phyloP scores from a whole-genome alignment of 1,284 basidiomycete species.

The Apiotrichum mycotoxinovorans region DNA sequence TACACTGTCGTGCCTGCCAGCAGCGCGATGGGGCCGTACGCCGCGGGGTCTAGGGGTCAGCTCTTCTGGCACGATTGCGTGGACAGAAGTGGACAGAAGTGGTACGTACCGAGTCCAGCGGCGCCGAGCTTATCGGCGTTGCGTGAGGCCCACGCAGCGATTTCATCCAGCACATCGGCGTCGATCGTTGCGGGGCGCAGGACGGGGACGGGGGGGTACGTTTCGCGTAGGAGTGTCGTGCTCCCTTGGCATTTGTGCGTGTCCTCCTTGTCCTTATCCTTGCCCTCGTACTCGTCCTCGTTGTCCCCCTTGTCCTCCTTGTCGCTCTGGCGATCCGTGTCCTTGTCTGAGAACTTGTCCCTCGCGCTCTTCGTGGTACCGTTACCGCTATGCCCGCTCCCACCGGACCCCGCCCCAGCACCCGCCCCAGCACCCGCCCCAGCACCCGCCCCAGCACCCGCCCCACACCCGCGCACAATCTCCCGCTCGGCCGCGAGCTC shows the following conservation, averaged over 20 bases:
- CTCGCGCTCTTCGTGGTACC: no score
- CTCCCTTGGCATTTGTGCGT: no score
- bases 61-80: not conserved
- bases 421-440: no score
- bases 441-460: no score
- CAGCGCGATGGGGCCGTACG: slow-evolving; percentile 33
- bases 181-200: slow-evolving; percentile 11
- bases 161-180: slow-evolving; percentile 18
- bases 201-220: not conserved
- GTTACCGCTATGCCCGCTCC: no score
- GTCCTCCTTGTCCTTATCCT: not conserved
- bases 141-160: slow-evolving; percentile 18
- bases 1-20: slow-evolving; percentile 41
- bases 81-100: no score
- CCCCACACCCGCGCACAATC: no score
- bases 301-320: not conserved
- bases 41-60: slow-evolving; percentile 25
- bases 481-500: not conserved
- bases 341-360: no score
- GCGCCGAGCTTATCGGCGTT: slow-evolving; percentile 4
- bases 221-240: slow-evolving; percentile 7
- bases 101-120: slow-evolving; percentile 18
- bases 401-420: not conserved
- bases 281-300: not conserved
- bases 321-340: no score